A percentile compares a stretch with the other conserved stretches of the same genome.
These are phyloP conservation scores for Talaromyces sp. DNA, from an alignment of 2,329 filamentous ascomycete species.

Conservation along the genomic window DNA sequence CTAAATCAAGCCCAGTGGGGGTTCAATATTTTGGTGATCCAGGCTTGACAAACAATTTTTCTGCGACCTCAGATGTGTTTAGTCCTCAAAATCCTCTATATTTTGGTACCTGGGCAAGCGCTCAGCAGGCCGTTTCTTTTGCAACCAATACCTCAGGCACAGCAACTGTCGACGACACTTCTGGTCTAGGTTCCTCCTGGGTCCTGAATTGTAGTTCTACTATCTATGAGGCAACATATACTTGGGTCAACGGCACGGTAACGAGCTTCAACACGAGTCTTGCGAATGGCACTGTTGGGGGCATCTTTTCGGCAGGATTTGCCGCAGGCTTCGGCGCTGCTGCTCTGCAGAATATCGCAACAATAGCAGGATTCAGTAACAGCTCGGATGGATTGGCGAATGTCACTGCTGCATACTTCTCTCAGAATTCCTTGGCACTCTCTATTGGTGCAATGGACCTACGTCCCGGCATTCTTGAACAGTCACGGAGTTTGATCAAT, in stretches of 20 bases:
- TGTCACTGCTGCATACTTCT: neutral
- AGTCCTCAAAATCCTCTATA: neutral
- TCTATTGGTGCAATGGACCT: neutral
- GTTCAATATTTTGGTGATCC: neutral
- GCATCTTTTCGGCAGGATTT: neutral
- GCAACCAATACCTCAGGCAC: neutral
- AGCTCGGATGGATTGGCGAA: neutral
- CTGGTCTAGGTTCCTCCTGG: neutral
- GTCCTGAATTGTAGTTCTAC: neutral
- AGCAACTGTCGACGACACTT: neutral
- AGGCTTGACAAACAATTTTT: neutral
- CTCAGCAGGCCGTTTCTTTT: neutral
- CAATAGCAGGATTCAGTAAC: neutral
- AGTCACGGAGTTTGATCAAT: neutral
- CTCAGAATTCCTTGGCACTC: neutral
- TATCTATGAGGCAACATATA: slow-evolving; percentile 3
- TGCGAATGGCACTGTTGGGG: neutral
- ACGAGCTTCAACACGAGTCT: slow-evolving; percentile 1
- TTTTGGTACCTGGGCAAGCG: neutral
- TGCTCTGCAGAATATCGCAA: neutral
- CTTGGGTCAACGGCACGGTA: neutral
- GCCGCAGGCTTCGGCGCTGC: neutral
- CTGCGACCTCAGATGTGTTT: neutral
- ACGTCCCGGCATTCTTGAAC: neutral
- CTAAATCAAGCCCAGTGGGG: neutral